Evolutionary conservation across 768 basidiomycete species (phyloP), one percentile per base, ranked within the genome.

Genomic region (Lentinula detonsa): DNA sequence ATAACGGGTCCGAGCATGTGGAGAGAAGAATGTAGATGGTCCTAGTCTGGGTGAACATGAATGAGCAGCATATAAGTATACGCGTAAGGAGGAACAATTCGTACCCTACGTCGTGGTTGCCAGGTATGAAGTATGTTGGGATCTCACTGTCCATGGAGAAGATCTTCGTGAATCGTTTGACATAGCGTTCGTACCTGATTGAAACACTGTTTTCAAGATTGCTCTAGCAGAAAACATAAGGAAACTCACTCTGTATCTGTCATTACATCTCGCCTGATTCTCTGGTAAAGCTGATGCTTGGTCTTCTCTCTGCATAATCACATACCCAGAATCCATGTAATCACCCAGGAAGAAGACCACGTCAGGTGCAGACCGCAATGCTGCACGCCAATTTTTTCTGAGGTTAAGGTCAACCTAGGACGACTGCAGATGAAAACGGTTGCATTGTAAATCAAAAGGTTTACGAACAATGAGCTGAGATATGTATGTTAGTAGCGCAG

Each of bases 91-190:
- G 18, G 34, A 51, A 18, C 13, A 9, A 4, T 18, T 21, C 79
- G 61, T 70, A 91, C 85, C 90, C 91, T 37, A 90, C 79, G 67
- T 98, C 96, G 68, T 95, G 94, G 69, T 98, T 98, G 5, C 96
- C 96, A 2, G 94, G 88, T 33, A 95, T 79, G 68, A 85, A 89
- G 71, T 86, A 88, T 61, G 79, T 75, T 0, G 88, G 86, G 3
- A 83, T 75, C 16, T 67, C 65, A 9, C 76, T 65, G 5, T 80
- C 71, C 21, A 75, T 61, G 33, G 76, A 72, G 74, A 96, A 95
- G 37, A 94, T 93, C 49, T 74, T 75, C 61, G 76, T 79, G 76
- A 93, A 97, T 51, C 88, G 81, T 21, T 69, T 68, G 61, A 79
- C 82, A 67, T 95, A 95, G 4, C 70, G 62, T 59, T 87, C 82